These are phyloP conservation scores for Ceratocystis papillata DNA, from an alignment of 2,329 filamentous ascomycete genomes.

Conservation along the genomic window DNA sequence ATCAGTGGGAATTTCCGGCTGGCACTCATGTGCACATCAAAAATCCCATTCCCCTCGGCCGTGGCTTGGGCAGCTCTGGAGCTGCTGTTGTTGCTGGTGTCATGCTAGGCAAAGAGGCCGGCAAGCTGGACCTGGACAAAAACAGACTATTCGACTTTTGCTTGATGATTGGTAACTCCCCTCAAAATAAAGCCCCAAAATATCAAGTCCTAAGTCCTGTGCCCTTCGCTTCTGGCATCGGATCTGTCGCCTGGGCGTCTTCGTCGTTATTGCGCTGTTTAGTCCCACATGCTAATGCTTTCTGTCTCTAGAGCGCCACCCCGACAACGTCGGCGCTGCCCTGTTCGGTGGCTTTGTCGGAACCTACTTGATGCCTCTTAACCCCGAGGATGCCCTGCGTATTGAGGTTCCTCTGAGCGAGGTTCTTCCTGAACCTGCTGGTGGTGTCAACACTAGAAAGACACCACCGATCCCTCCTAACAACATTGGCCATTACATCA, in stretches of 20 bases:
- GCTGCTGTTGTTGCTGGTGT: slow-evolving; percentile 93
- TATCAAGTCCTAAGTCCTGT: background rate
- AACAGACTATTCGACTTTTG: slow-evolving; percentile 89
- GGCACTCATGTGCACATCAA: slow-evolving; percentile 89
- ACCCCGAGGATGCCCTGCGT: slow-evolving; percentile 76
- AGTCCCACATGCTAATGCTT: slow-evolving; percentile 3
- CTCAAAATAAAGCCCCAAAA: background rate
- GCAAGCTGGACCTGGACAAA: slow-evolving; percentile 62
- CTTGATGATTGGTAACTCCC: slow-evolving; percentile 71
- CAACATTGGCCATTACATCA: slow-evolving; percentile 92
- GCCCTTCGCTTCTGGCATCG: background rate
- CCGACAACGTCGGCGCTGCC: slow-evolving; percentile 88
- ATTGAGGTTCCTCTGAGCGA: slow-evolving; percentile 91
- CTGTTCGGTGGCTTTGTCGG: slow-evolving; percentile 95
- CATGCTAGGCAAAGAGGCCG: slow-evolving; percentile 82
- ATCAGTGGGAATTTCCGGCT: slow-evolving; percentile 68
- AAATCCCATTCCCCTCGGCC: slow-evolving; percentile 87
- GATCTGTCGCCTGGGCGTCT: background rate
- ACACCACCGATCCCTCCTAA: slow-evolving; percentile 78
- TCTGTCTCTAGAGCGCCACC: slow-evolving; percentile 56
- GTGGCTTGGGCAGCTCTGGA: slow-evolving; percentile 88
- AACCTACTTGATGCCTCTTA: slow-evolving; percentile 86
- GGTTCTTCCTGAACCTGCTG: slow-evolving; percentile 79
- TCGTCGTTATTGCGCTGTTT: background rate
- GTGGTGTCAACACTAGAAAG: slow-evolving; percentile 80